Conservation (phyloP, 805 yeast genomes). For the Yarrowia sp. region DNA sequence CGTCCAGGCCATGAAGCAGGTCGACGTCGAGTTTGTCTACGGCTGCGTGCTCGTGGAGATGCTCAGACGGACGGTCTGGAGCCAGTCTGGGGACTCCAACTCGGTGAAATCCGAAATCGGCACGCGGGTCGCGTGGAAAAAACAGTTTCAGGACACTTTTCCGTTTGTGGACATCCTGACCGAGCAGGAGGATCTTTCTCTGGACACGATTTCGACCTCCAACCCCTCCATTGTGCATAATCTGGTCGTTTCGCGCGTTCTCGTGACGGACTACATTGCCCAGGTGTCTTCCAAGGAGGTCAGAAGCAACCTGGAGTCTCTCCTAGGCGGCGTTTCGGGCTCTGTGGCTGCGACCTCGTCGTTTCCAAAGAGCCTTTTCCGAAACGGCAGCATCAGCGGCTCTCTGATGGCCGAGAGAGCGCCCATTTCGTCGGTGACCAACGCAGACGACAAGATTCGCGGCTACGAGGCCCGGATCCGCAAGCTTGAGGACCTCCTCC, state of each 20-base stretch:
- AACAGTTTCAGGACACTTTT: constrained; percentile 49
- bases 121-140: constrained; percentile 56
- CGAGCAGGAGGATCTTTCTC: constrained; percentile 7
- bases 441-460: constrained; percentile 45
- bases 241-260: background rate
- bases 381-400: constrained; percentile 15
- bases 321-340: background rate
- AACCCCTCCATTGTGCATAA: constrained; percentile 16
- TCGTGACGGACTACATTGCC: constrained; percentile 1
- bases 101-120: background rate
- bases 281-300: constrained; percentile 10
- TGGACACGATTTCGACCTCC: background rate
- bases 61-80: constrained; percentile 39
- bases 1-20: constrained; percentile 37
- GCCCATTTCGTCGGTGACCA: constrained; percentile 22
- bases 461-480: constrained; percentile 71
- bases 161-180: constrained; percentile 1
- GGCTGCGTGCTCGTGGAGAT: constrained; percentile 42
- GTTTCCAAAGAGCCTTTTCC: background rate
- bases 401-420: constrained; percentile 2
- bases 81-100: constrained; percentile 46
- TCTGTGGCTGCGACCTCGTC: background rate
- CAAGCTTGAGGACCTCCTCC: constrained; percentile 72
- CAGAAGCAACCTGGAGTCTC: background rate
- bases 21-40: constrained; percentile 41